Conservation (phyloP, 2,329 filamentous ascomycete species). For the Xylariales sp. region DNA sequence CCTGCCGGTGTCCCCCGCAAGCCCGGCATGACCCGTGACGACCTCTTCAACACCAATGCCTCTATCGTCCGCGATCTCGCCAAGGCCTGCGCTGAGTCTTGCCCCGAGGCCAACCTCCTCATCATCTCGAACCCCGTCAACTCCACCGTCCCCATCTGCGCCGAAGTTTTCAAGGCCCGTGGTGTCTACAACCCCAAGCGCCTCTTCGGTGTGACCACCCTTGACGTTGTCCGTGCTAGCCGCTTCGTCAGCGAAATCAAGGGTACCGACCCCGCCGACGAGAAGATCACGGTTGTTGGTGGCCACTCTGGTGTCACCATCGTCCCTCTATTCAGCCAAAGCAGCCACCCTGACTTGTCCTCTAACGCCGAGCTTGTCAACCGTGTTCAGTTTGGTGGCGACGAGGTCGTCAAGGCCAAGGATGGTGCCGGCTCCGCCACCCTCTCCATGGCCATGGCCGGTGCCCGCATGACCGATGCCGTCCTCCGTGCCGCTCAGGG, state of each 20-base stretch:
- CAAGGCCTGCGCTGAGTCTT: slow-evolving; percentile 89
- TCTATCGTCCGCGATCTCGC: slow-evolving; percentile 98
- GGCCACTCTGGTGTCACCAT: slow-evolving; percentile 99
- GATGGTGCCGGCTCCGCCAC: slow-evolving; percentile 96
- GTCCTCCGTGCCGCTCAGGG: slow-evolving; percentile 92
- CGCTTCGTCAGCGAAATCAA: slow-evolving; percentile 98
- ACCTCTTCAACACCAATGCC: slow-evolving; percentile 99
- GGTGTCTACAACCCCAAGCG: slow-evolving; percentile 99
- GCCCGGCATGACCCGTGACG: slow-evolving; percentile 99
- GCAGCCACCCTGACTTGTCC: slow-evolving; percentile 83
- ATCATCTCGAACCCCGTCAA: slow-evolving; percentile 99
- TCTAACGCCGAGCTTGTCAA: slow-evolving; percentile 84
- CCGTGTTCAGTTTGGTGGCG: slow-evolving; percentile 98
- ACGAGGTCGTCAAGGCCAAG: slow-evolving; percentile 99
- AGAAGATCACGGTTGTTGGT: slow-evolving; percentile 96
- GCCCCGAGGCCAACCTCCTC: slow-evolving; percentile 93
- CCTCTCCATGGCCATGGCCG: slow-evolving; percentile 98
- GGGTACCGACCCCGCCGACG: slow-evolving; percentile 86
- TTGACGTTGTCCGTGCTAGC: slow-evolving; percentile 96
- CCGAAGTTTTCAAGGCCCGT: slow-evolving; percentile 94
- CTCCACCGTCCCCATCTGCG: slow-evolving; percentile 97
- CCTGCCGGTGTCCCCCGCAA: slow-evolving; percentile 98
- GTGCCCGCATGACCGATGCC: slow-evolving; percentile 85
- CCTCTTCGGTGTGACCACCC: slow-evolving; percentile 98
- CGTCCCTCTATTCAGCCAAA: slow-evolving; percentile 96